phyloP scores from a whole-genome alignment of 2,329 filamentous ascomycete genomes.

The Colletotrichum tofieldiae region DNA sequence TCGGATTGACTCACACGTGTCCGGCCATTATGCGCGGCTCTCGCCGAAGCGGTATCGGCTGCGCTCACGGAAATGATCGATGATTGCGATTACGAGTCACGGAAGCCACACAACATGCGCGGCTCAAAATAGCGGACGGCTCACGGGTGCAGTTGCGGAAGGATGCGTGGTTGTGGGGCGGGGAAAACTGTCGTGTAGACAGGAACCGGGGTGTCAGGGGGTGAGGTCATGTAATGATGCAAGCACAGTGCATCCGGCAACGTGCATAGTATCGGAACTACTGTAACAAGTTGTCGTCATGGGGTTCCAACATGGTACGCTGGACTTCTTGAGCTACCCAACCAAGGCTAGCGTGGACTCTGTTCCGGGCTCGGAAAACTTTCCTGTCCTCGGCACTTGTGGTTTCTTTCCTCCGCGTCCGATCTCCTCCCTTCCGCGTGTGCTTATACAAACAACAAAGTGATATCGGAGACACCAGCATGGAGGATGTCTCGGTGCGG shows the following conservation, averaged over 20 bases:
- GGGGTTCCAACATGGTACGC: background rate
- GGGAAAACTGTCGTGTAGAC: background rate
- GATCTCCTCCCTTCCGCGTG: conserved; percentile 37
- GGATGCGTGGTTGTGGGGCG: background rate
- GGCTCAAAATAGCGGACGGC: background rate
- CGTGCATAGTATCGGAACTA: conserved; percentile 5
- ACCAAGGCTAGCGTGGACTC: conserved; percentile 14
- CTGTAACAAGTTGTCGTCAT: conserved; percentile 3
- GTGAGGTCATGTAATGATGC: background rate
- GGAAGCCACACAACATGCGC: conserved; percentile 14
- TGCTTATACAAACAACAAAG: conserved; percentile 10
- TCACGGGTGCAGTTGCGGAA: background rate
- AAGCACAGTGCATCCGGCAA: conserved; percentile 33
- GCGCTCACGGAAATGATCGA: conserved; percentile 11
- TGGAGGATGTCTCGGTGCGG: conserved; percentile 40
- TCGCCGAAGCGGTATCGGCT: conserved; percentile 7
- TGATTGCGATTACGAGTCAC: conserved; percentile 12
- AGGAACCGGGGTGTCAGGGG: background rate
- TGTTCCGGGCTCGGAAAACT: conserved; percentile 24
- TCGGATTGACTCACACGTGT: conserved; percentile 20
- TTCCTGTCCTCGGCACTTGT: conserved; percentile 10
- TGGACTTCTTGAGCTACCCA: background rate
- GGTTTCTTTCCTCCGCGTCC: conserved; percentile 31
- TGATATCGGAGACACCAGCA: conserved; percentile 30
- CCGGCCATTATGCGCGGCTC: conserved; percentile 14